Conservation (phyloP, 345 rosid genomes). For the Camelina hispida region DNA sequence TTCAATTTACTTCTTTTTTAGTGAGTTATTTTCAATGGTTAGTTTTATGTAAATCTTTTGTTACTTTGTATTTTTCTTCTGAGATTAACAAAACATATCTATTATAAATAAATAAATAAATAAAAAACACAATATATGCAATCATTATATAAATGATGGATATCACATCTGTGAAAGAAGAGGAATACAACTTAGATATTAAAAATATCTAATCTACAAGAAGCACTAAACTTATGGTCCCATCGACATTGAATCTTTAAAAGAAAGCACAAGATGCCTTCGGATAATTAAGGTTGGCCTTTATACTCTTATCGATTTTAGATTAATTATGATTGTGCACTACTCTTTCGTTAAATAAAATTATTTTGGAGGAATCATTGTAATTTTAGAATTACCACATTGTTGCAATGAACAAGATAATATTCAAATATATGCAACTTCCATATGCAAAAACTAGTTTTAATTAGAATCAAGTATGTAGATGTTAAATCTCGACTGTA, state of each 20-base stretch:
- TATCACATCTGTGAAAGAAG: not conserved
- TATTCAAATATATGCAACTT: no score
- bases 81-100: not conserved
- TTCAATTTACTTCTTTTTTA: not conserved
- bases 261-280: conserved; percentile 42
- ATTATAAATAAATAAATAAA: not conserved
- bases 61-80: not conserved
- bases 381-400: no score
- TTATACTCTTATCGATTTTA: conserved; percentile 28
- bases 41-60: not conserved
- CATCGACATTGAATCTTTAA: conserved; percentile 40
- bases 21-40: not conserved
- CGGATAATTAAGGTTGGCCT: conserved; percentile 43
- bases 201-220: conserved; percentile 38
- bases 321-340: conserved; percentile 15
- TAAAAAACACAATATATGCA: not conserved
- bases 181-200: not conserved
- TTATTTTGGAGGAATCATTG: conserved; percentile 23
- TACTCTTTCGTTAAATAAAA: not conserved
- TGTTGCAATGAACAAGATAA: not conserved
- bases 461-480: not conserved
- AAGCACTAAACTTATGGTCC: conserved; percentile 38
- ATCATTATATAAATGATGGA: conserved; percentile 6
- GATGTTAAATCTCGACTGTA: not conserved
- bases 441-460: not conserved